Base-by-base conservation (phyloP, 2,329 filamentous ascomycete species). In the Aotearoamyces nothofagi region DNA sequence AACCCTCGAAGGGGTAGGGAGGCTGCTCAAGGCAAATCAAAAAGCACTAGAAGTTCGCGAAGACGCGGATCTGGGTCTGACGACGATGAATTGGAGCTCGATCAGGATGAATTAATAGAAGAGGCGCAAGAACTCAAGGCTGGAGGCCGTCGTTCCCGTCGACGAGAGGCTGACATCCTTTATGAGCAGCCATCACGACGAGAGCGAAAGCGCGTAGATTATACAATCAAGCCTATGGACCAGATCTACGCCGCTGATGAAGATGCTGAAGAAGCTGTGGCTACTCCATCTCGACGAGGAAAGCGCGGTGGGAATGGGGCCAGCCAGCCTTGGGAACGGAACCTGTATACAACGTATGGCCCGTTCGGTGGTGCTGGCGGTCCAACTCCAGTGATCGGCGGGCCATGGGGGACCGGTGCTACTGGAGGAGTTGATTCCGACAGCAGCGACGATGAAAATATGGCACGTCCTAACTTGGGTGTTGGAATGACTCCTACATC, bases 361-460 rank as follows among this genome's bases (percentile, higher is more conserved):
- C 90, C 90, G 3, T 96, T 98, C 52, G 90, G 84, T 33, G 84
- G 90, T 23, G 80, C 79, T 25, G 73, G 76, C 24, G 81, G 81
- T 19, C 66, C 66, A 23, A 32, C 39, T 11, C 38, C 47, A 20
- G 37, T 47, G 12, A 46, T 51, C 33, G 66, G 74, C 17, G 82
- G 81, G 1, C 76, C 79, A 4, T 80, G 76, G 60, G 78, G 76
- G 32, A 71, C 71, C 24, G 78, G 69, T 9, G 79, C 79, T 13
- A 70, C 71, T 35, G 84, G 77, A 15, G 81, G 78, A 30, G 79
- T 75, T 6, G 90, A 96, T 44, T 93, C 87, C 5, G 90, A 98
- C 49, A 94, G 84, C 52, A 98, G 90, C 50, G 90, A 98, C 43
- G 90, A 98, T 41, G 90, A 98, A 46, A 72, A 71, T 53, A 63